Percentiles rank a stretch among this genome's conserved stretches.
These are phyloP conservation scores for Acanthamoeba lenticulata DNA, from an alignment of 208 protist genomes.

Conservation along the genomic window DNA sequence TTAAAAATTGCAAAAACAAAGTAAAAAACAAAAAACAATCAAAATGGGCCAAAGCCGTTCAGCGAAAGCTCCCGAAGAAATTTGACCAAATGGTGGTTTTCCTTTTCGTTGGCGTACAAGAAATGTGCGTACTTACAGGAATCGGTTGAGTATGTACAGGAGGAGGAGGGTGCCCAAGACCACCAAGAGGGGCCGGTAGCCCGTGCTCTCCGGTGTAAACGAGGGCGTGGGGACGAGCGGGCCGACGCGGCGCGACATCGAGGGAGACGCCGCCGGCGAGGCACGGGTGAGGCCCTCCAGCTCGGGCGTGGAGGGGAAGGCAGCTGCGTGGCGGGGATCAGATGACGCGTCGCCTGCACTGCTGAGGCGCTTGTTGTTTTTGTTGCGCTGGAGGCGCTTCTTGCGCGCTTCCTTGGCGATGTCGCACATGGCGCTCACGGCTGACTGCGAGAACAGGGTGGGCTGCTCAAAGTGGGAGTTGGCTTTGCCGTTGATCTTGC, in stretches of 20 bases:
- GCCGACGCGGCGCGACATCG: not conserved
- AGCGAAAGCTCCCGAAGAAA: no score
- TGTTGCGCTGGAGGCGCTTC: not conserved
- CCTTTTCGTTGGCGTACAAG: no score
- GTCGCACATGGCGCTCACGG: slow-evolving; percentile 45
- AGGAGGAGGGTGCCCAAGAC: not conserved
- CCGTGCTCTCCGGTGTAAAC: not conserved
- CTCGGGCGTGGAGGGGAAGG: no score
- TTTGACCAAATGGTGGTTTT: no score
- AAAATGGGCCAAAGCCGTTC: no score
- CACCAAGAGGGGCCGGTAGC: not conserved
- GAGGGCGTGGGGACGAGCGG: not conserved
- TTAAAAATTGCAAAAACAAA: no score
- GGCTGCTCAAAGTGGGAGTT: slow-evolving; percentile 9
- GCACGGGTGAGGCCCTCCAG: no score
- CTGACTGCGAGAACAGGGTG: not conserved
- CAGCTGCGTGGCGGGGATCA: no score
- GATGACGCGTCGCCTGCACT: not conserved
- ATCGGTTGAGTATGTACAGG: slow-evolving; percentile 32
- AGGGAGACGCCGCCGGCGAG: not conserved
- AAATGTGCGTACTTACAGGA: slow-evolving; percentile 18
- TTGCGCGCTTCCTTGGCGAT: slow-evolving; percentile 5
- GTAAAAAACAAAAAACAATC: no score
- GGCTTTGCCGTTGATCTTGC: not conserved
- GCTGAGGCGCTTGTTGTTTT: not conserved